Base-by-base conservation (phyloP, 2,329 filamentous ascomycete genomes). In the Ophiostoma piceae region DNA sequence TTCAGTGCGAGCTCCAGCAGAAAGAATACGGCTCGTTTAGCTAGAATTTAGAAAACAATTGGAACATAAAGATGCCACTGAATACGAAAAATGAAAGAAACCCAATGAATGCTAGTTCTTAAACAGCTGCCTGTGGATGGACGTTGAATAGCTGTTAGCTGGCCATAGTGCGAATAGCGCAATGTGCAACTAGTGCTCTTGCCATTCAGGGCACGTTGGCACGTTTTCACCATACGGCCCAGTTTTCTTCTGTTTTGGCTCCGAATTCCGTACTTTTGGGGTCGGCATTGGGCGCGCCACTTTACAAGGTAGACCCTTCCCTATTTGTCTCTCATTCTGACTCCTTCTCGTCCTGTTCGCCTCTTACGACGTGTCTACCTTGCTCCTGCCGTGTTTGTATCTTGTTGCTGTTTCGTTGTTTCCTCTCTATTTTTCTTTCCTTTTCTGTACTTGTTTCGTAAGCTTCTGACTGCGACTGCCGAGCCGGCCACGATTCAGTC, bases 401-500 rank as follows among this genome's bases (percentile, higher is more conserved):
- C 6, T 8, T 9, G 39, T 41, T 14, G 12, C 39, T 41, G 39
- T 41, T 3, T 41, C 11, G 12, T 62, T 16, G 4, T 14, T 62
- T 39, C 35, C 16, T 66, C n/a, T 37, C 16, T 19, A 16, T 7
- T 14, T 5, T 19, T 47, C 14, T 47, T 47, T 47, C 43, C 51
- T 26, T 32, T 37, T 26, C 51, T 29, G 8, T 39, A 12, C 32
- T 43, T 11, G 7, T 39, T 65, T 39, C 9, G 26, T 12, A 47
- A 66, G 65, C 65, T 29, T 66, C 11, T 41, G 22, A 19, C 35
- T 68, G 16, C 5, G 43, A 69, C 70, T 71, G 57, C 70, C 70
- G 68, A 71, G 66, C 57, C 67, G 68, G 54, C 51, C 60, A 67
- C 68, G 68, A 69, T 68, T 70, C 70, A 54, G 54, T 41, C 67